These are phyloP conservation scores for Teratosphaeria pseudoeucalypti DNA, from an alignment of 2,329 filamentous ascomycete genomes.

Conservation along the genomic window DNA sequence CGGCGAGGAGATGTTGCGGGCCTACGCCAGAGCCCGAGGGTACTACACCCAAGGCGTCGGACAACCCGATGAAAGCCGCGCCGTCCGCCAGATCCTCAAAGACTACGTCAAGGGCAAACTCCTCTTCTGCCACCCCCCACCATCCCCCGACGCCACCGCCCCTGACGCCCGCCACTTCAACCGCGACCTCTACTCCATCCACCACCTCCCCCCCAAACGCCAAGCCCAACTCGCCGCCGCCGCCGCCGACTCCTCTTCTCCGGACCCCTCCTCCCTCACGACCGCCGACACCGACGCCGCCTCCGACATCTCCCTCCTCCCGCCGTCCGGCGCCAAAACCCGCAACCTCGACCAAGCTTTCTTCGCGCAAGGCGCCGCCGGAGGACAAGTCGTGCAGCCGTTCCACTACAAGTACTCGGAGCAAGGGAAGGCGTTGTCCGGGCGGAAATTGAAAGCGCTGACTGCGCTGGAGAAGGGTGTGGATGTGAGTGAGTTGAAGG, in stretches of 20 bases:
- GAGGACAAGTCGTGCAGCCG: constrained; percentile 60
- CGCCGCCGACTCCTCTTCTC: constrained; percentile 23
- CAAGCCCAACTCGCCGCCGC: constrained; percentile 51
- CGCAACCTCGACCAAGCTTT: constrained; percentile 76
- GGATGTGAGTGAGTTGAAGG: constrained; percentile 65
- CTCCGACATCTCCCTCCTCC: constrained; percentile 36
- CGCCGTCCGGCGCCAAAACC: constrained; percentile 58
- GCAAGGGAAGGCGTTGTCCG: constrained; percentile 74
- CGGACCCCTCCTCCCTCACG: constrained; percentile 32
- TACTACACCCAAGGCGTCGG: constrained; percentile 78
- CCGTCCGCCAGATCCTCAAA: constrained; percentile 81
- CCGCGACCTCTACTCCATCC: constrained; percentile 71
- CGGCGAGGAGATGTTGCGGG: constrained; percentile 69
- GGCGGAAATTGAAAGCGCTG: constrained; percentile 72
- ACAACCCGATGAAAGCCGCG: constrained; percentile 85
- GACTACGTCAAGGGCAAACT: constrained; percentile 97
- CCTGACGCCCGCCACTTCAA: constrained; percentile 74
- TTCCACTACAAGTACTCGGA: constrained; percentile 86
- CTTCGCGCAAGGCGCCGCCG: constrained; percentile 58
- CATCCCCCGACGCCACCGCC: constrained; percentile 44
- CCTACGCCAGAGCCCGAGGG: constrained; percentile 80
- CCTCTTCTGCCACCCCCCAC: constrained; percentile 82
- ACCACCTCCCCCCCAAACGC: constrained; percentile 72
- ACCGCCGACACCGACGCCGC: constrained; percentile 28
- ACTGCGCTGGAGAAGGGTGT: constrained; percentile 75